Evolutionary conservation across 208 protist species (phyloP), one percentile per base, ranked within the genome.

Genomic region (Balamuthia mandrillaris): DNA sequence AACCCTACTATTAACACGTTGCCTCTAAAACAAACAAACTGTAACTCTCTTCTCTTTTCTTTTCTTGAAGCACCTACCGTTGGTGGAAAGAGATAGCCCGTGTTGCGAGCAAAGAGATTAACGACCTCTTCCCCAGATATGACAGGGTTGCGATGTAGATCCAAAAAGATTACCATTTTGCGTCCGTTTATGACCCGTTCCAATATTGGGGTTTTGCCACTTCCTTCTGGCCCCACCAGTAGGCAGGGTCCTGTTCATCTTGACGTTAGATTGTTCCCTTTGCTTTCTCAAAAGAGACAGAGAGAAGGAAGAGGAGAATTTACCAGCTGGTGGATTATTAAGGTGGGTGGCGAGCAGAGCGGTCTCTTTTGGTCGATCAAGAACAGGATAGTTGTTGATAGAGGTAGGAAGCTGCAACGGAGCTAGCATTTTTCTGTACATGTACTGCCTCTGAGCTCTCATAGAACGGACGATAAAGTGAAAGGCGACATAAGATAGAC

Each of bases 131-230:
- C 66, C 24, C 66, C 66, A 33, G 49, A 56, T 39, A 77, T 77
- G 0, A 54, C 66, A 45, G 66, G 66, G 29, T 77, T 45, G 44
- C 66, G 66, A 21, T 77, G 66, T 24, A 77, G 66, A 45, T 77
- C 66, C 29, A 77, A 7, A 33, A 39, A 77, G 37, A 77, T 45
- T 27, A 77, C 66, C 66, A 77, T 77, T 33, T 77, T 77, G 66
- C 66, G 66, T 39, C 54, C 54, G 12, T 77, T 45, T n/a, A 77
- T 77, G 66, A 45, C 66, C 44, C 54, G 37, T 45, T 77, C 66
- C 66, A 77, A 29, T 12, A 77, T 77, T 39, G 33, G 66, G 66
- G 44, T 77, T 45, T 77, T 77, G 14, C 66, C 66, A 18, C 44
- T 56, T 1, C 66, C 66, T 27, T 77, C 66, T 0, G 66, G 66